phyloP scores from a whole-genome alignment of 768 basidiomycete genomes.

The Chalciporus piperatus region DNA sequence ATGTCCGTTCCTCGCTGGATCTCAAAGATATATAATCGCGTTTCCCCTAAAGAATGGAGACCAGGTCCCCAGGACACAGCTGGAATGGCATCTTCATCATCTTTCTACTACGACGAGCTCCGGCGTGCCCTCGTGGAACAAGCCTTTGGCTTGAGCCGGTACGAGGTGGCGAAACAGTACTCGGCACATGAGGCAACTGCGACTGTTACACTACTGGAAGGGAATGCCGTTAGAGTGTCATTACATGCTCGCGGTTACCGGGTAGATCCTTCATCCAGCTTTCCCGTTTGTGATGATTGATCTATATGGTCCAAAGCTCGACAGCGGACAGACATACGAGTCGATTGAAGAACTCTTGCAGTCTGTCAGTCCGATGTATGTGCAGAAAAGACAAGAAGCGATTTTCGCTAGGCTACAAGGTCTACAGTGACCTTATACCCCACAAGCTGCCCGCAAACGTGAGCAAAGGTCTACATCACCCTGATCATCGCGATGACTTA shows the following conservation, averaged over 20 bases:
- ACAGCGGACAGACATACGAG: conserved; percentile 43
- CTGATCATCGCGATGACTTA: conserved; percentile 5
- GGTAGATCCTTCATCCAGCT: conserved; percentile 33
- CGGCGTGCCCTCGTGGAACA: conserved; percentile 55
- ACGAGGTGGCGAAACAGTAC: conserved; percentile 35
- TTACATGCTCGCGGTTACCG: conserved; percentile 56
- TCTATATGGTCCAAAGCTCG: conserved; percentile 19
- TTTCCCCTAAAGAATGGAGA: conserved; percentile 19
- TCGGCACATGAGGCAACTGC: conserved; percentile 51
- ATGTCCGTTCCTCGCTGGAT: conserved; percentile 29
- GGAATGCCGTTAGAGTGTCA: conserved; percentile 41
- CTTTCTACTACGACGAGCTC: conserved; percentile 48
- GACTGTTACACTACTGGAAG: conserved; percentile 56
- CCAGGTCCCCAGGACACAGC: conserved; percentile 2
- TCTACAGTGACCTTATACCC: conserved; percentile 27
- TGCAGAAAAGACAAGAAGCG: conserved; percentile 42
- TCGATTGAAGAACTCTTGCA: conserved; percentile 58
- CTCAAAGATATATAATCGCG: conserved; percentile 27
- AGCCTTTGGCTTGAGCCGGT: conserved; percentile 51
- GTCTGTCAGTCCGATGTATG: conserved; percentile 54
- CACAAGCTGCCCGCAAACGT: conserved; percentile 1
- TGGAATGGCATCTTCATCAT: conserved; percentile 17
- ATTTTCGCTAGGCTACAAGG: conserved; percentile 49
- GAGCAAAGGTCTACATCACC: conserved; percentile 1
- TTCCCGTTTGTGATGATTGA: conserved; percentile 8